A percentile compares a stretch with the other conserved stretches of the same genome.
Conservation (phyloP, 1,284 basidiomycete species). For the Apiotrichum mycotoxinovorans region DNA sequence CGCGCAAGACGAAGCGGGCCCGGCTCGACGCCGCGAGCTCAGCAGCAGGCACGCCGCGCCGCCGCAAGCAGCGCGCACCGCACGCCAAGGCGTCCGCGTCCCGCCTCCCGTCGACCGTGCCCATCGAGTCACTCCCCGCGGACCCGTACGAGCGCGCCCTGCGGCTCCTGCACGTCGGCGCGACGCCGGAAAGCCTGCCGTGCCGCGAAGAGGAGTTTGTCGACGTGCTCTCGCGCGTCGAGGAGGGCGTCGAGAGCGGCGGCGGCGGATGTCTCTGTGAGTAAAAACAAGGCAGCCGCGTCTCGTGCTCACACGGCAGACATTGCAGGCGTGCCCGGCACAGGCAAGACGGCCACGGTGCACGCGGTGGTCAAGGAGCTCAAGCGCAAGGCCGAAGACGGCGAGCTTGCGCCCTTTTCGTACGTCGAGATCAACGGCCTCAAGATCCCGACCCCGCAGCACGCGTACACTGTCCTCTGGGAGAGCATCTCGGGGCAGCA, state of each 20-base stretch:
- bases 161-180: constrained; percentile 87
- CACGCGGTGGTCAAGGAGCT: constrained; percentile 85
- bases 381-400: constrained; percentile 75
- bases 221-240: constrained; percentile 70
- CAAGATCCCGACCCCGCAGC: constrained; percentile 79
- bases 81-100: constrained; percentile 38
- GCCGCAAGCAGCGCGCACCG: constrained; percentile 22
- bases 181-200: constrained; percentile 83
- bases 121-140: constrained; percentile 54
- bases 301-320: constrained; percentile 55
- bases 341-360: constrained; percentile 97
- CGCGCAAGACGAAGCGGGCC: background rate
- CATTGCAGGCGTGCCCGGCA: constrained; percentile 95
- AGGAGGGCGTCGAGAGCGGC: constrained; percentile 83
- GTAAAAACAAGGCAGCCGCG: constrained; percentile 35
- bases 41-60: constrained; percentile 1
- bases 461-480: constrained; percentile 86
- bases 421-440: constrained; percentile 99
- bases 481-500: constrained; percentile 73
- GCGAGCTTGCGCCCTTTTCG: constrained; percentile 85
- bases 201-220: constrained; percentile 86
- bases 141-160: constrained; percentile 81
- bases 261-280: constrained; percentile 92
- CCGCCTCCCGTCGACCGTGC: constrained; percentile 29
- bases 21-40: background rate